Percentiles rank a stretch among this genome's conserved stretches.
Evolutionary conservation across 345 rosid genomes (phyloP).

Genomic region (Aegle marmelos): DNA sequence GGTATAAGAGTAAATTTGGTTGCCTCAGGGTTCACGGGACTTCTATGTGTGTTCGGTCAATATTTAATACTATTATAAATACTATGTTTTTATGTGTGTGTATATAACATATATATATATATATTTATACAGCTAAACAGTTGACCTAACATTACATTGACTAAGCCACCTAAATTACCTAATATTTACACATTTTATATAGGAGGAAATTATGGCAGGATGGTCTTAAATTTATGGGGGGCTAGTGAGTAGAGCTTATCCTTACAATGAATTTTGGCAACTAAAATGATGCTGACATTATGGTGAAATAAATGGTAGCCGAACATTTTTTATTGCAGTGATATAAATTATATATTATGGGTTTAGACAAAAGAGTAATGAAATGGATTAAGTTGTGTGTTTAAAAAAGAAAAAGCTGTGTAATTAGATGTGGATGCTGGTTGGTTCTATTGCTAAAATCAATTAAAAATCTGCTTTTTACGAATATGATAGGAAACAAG

Average conservation of each 20-base stretch:
- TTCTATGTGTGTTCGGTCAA: neutral
- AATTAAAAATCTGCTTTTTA: too few species aligned
- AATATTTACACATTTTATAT: too few species aligned
- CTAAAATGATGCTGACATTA: neutral
- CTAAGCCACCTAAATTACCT: neutral
- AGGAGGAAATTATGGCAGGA: too few species aligned
- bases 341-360: too few species aligned
- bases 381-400: neutral
- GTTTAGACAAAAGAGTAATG: neutral
- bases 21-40: conserved; percentile 4
- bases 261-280: neutral
- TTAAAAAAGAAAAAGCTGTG: too few species aligned
- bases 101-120: fast-evolving
- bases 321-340: too few species aligned
- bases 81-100: neutral
- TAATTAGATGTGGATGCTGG: too few species aligned
- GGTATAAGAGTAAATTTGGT: neutral
- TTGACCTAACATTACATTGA: neutral
- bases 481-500: too few species aligned
- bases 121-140: neutral
- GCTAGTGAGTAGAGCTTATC: neutral
- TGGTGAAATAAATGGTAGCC: neutral
- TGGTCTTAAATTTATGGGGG: neutral
- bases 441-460: too few species aligned
- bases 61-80: neutral